These are phyloP conservation scores for Podila horticola DNA, from an alignment of 192 early-diverging fungal species.

Conservation along the genomic window DNA sequence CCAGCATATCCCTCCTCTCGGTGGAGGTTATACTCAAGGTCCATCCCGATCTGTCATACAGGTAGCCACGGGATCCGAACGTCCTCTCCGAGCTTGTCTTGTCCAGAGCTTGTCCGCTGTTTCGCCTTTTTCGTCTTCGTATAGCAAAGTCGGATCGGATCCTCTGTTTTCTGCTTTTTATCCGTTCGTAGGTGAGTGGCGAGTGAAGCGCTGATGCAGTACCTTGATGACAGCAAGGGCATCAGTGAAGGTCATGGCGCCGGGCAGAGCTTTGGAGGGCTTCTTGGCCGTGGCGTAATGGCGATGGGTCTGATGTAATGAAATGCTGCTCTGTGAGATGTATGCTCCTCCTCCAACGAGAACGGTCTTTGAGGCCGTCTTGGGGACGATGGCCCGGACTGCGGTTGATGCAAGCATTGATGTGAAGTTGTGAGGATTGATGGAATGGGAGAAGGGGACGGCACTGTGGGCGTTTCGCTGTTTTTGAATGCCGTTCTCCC, in stretches of 20 bases:
- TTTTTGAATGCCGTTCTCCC: no score
- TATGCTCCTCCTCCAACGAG: slow-evolving; percentile 15
- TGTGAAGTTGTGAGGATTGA: neutral
- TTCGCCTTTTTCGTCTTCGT: no score
- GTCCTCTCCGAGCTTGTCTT: no score
- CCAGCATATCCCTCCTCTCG: no score
- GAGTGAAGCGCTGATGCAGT: slow-evolving; percentile 4
- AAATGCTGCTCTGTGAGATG: slow-evolving; percentile 9
- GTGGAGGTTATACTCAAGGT: no score
- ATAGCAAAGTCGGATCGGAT: neutral
- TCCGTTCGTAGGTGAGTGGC: neutral
- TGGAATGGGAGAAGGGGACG: neutral
- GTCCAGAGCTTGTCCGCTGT: no score
- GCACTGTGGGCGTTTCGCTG: no score
- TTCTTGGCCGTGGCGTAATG: slow-evolving; percentile 43
- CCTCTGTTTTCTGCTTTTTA: neutral
- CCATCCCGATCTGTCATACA: no score
- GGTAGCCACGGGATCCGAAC: no score
- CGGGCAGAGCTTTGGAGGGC: slow-evolving; percentile 21
- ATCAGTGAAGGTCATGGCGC: slow-evolving; percentile 51
- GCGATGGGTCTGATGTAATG: slow-evolving; percentile 13
- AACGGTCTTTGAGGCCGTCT: neutral
- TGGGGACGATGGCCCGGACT: slow-evolving; percentile 8
- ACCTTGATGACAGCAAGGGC: slow-evolving; percentile 53
- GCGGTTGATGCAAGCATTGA: neutral